Percentiles rank a stretch among this genome's conserved stretches.
Conservation (phyloP, 164 flowering plant species). For the Paratinospora sagittata region DNA sequence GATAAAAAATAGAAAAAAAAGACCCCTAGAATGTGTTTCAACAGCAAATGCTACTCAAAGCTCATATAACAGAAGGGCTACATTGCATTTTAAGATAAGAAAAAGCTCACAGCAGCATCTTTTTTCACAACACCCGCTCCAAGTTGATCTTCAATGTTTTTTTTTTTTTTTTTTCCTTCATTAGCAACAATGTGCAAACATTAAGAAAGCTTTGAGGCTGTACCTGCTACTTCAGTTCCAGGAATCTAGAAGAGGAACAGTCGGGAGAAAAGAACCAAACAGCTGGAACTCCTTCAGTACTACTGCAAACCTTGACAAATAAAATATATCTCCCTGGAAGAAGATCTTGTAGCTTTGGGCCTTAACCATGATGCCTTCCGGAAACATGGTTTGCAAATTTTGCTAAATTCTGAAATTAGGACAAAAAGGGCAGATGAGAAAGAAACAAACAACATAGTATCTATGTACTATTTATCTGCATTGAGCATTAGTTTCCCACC, state of each 20-base stretch:
- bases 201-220: neutral
- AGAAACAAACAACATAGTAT: neutral
- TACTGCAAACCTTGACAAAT: slow-evolving; percentile 60
- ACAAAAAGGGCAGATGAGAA: slow-evolving; percentile 7
- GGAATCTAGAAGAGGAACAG: neutral
- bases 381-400: slow-evolving; percentile 70
- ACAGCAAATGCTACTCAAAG: too few species aligned
- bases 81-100: too few species aligned
- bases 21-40: too few species aligned
- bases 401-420: slow-evolving; percentile 46
- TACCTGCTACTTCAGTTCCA: neutral
- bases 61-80: too few species aligned
- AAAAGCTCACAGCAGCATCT: too few species aligned
- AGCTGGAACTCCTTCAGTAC: neutral
- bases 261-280: neutral
- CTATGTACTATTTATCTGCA: neutral
- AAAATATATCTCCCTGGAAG: slow-evolving; percentile 92
- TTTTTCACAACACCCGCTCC: too few species aligned
- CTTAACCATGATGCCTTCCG: slow-evolving; percentile 75
- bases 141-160: neutral
- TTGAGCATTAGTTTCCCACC: slow-evolving; percentile 35
- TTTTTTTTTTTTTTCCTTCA: neutral
- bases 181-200: neutral
- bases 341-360: slow-evolving; percentile 92
- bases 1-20: too few species aligned